These are phyloP conservation scores for Alternaria gaisen DNA, from an alignment of 2,329 filamentous ascomycete genomes.

Conservation along the genomic window DNA sequence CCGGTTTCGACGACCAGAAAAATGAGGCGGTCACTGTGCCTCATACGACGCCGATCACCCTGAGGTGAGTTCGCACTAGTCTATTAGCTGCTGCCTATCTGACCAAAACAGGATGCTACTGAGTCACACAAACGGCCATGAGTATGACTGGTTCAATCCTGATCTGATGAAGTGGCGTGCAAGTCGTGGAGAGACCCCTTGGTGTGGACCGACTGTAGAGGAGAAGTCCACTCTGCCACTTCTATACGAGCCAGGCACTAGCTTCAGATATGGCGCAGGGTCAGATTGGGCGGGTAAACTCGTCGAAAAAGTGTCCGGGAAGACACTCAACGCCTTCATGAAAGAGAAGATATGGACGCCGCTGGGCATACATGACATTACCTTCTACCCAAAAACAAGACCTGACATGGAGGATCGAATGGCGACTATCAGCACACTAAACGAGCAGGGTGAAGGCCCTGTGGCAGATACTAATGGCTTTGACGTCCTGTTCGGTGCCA, in stretches of 20 bases:
- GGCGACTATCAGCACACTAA: constrained; percentile 39
- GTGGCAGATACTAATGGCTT: not conserved
- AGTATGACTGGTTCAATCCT: constrained; percentile 56
- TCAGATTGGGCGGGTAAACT: constrained; percentile 59
- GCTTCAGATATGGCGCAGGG: constrained; percentile 63
- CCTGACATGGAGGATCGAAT: constrained; percentile 29
- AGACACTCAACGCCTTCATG: constrained; percentile 51
- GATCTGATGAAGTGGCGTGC: constrained; percentile 51
- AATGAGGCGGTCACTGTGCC: constrained; percentile 37
- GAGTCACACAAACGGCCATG: constrained; percentile 57
- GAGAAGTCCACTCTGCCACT: constrained; percentile 61
- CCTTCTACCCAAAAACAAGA: constrained; percentile 58
- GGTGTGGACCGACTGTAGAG: constrained; percentile 61
- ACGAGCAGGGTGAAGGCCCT: constrained; percentile 11
- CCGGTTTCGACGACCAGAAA: constrained; percentile 21
- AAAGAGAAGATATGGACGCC: constrained; percentile 50
- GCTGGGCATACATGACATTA: constrained; percentile 59
- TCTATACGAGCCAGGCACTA: constrained; percentile 67
- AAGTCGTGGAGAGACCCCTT: constrained; percentile 15
- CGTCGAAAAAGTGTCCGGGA: constrained; percentile 52
- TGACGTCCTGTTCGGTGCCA: constrained; percentile 2
- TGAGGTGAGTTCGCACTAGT: constrained; percentile 35
- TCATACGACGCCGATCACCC: constrained; percentile 52
- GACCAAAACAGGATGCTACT: constrained; percentile 49
- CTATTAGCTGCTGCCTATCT: not conserved